Evolutionary conservation across 371 early-diverging fungal genomes (phyloP).

Genomic region (Apophysomyces ossiformis): DNA sequence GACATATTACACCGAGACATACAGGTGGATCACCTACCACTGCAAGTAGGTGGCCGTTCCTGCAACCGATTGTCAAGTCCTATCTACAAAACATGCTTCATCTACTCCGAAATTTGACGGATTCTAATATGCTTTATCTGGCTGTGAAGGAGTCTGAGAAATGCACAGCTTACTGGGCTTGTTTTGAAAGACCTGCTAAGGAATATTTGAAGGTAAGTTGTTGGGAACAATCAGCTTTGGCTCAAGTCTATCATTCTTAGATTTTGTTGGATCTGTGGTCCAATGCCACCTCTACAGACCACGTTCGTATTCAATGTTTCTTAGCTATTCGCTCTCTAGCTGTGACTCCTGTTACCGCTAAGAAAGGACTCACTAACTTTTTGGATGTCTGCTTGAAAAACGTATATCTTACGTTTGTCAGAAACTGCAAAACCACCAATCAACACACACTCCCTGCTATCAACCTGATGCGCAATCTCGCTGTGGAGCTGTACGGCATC

Average conservation of each 20-base stretch:
- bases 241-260: constrained; percentile 16
- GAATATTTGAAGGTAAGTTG: constrained; percentile 73
- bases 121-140: constrained; percentile 80
- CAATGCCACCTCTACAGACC: constrained; percentile 59
- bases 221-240: not conserved
- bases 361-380: constrained; percentile 28
- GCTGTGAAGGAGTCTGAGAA: constrained; percentile 82
- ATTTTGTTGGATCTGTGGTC: constrained; percentile 63
- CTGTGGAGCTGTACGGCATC: constrained; percentile 83
- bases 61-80: constrained; percentile 79
- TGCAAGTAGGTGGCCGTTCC: constrained; percentile 69
- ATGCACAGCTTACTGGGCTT: constrained; percentile 75
- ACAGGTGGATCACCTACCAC: constrained; percentile 48
- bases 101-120: constrained; percentile 78
- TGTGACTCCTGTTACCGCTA: constrained; percentile 27
- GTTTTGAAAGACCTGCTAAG: constrained; percentile 78
- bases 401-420: constrained; percentile 81
- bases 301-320: constrained; percentile 81
- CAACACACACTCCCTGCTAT: constrained; percentile 82
- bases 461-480: constrained; percentile 88
- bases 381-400: constrained; percentile 70
- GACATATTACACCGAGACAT: constrained; percentile 57
- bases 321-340: constrained; percentile 79
- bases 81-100: constrained; percentile 74
- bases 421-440: constrained; percentile 75